A percentile compares a stretch with the other conserved stretches of the same genome.
Evolutionary conservation across 176 grass and related monocot species (phyloP).

Genomic region (Leersia perrieri): DNA sequence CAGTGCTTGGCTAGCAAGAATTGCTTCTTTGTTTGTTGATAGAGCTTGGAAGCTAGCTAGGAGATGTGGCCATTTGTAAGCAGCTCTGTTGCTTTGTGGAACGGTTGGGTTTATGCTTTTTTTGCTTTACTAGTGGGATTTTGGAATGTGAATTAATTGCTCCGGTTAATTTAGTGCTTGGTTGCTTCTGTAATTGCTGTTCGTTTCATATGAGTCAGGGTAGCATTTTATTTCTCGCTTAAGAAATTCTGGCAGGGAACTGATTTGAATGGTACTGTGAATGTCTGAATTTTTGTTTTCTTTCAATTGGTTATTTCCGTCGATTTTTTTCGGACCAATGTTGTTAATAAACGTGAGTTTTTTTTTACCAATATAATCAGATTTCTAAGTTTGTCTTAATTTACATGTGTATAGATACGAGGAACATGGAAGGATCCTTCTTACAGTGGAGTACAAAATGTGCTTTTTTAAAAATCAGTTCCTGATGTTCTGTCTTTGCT

Average conservation of each 20-base stretch:
- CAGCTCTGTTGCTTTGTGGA: background rate
- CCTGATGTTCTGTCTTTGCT: background rate
- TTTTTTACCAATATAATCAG: too few species aligned
- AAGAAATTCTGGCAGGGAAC: background rate
- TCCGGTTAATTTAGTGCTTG: background rate
- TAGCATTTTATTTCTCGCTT: background rate
- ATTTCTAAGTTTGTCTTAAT: background rate
- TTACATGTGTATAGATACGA: background rate
- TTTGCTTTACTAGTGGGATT: background rate
- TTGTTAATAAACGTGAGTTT: background rate
- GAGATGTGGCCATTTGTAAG: background rate
- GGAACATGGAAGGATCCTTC: background rate
- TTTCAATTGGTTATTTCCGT: too few species aligned
- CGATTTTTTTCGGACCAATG: background rate
- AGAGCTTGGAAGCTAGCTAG: background rate
- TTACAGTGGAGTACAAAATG: background rate
- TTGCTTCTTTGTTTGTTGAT: background rate
- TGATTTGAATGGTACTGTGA: background rate
- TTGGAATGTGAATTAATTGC: background rate
- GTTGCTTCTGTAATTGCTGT: background rate
- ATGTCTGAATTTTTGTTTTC: background rate
- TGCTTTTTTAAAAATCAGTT: background rate
- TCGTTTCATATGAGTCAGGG: background rate
- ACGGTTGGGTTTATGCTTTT: background rate
- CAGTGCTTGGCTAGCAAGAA: background rate